These are phyloP conservation scores for Fonsecaea nubica DNA, from an alignment of 2,329 filamentous ascomycete species.

Conservation along the genomic window DNA sequence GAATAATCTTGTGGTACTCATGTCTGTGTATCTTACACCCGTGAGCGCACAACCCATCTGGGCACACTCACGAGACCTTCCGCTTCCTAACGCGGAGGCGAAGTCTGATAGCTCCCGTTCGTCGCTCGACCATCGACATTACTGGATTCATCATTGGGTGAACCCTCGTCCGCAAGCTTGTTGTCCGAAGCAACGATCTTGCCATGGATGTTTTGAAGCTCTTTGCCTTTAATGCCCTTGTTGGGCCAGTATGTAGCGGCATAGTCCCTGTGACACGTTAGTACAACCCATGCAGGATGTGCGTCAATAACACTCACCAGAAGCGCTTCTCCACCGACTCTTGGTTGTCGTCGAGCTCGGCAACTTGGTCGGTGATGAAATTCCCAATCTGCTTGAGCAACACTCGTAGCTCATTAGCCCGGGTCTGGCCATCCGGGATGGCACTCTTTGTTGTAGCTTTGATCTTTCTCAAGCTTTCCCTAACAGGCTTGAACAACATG, in stretches of 20 bases:
- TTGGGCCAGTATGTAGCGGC: conserved; percentile 57
- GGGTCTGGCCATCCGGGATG: conserved; percentile 51
- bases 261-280: conserved; percentile 50
- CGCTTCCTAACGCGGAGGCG: conserved; percentile 34
- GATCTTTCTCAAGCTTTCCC: conserved; percentile 52
- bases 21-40: conserved; percentile 7
- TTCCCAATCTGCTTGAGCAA: conserved; percentile 55
- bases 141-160: conserved; percentile 38
- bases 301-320: conserved; percentile 47
- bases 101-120: conserved; percentile 39
- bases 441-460: conserved; percentile 54
- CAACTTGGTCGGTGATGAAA: conserved; percentile 49
- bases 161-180: conserved; percentile 38
- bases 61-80: neutral
- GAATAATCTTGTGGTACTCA: neutral
- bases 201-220: conserved; percentile 39
- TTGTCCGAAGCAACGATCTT: conserved; percentile 42
- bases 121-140: conserved; percentile 36
- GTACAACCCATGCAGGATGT: conserved; percentile 24
- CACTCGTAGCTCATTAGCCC: conserved; percentile 52
- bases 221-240: conserved; percentile 46
- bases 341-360: conserved; percentile 49
- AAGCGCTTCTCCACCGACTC: conserved; percentile 52
- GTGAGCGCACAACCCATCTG: conserved; percentile 1
- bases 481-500: conserved; percentile 56